A percentile compares a stretch with the other conserved stretches of the same genome.
Evolutionary conservation across 2,329 filamentous ascomycete species (phyloP).

Genomic region (Colletotrichum scovillei): DNA sequence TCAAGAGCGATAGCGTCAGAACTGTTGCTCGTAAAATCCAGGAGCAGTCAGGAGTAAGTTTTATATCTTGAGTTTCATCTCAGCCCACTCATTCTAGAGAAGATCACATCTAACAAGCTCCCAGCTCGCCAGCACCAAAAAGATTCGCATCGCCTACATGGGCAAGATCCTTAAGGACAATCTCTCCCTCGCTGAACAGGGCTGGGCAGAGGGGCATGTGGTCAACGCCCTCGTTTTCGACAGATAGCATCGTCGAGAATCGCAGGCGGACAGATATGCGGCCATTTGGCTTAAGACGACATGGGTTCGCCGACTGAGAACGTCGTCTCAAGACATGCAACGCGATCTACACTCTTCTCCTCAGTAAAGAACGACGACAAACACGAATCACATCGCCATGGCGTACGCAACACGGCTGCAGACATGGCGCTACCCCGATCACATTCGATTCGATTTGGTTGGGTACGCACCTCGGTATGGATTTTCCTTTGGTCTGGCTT

Average conservation of each 20-base stretch:
- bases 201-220: constrained; percentile 80
- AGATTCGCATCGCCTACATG: constrained; percentile 80
- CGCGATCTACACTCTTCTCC: background rate
- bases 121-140: constrained; percentile 68
- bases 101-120: background rate
- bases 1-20: constrained; percentile 72
- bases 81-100: no score
- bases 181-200: constrained; percentile 73
- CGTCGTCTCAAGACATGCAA: background rate
- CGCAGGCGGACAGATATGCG: background rate
- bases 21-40: constrained; percentile 71
- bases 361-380: background rate
- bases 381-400: background rate
- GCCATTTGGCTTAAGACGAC: background rate
- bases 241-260: constrained; percentile 45
- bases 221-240: constrained; percentile 80
- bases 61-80: background rate
- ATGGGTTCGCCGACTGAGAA: background rate
- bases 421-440: background rate
- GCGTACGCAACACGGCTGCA: background rate
- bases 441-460: background rate
- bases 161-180: constrained; percentile 82
- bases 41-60: constrained; percentile 71
- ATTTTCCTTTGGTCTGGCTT: background rate
- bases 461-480: background rate